Evolutionary conservation across 768 basidiomycete species (phyloP).

Genomic region (Suillus subluteus): DNA sequence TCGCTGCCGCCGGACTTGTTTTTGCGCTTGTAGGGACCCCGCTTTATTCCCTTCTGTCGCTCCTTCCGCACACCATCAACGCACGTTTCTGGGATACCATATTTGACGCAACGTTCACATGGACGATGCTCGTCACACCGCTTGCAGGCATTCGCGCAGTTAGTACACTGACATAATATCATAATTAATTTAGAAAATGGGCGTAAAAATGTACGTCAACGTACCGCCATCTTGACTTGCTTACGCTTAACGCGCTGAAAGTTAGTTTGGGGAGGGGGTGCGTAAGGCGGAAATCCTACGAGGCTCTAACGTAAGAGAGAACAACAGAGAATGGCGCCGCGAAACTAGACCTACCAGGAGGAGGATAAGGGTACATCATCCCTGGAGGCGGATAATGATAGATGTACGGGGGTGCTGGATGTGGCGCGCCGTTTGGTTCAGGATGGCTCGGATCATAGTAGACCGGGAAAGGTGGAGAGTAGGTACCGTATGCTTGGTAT

Average conservation of each 20-base stretch:
- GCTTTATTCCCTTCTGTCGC: constrained; percentile 62
- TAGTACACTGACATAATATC: constrained; percentile 48
- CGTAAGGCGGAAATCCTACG: constrained; percentile 31
- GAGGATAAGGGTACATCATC: constrained; percentile 47
- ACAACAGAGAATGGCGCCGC: neutral
- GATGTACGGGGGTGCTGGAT: constrained; percentile 36
- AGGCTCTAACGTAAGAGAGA: constrained; percentile 21
- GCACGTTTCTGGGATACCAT: constrained; percentile 60
- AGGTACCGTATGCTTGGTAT: constrained; percentile 32
- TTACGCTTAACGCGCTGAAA: constrained; percentile 47
- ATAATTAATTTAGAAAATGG: constrained; percentile 10
- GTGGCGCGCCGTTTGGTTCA: constrained; percentile 35
- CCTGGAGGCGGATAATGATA: constrained; percentile 44
- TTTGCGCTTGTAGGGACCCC: constrained; percentile 62
- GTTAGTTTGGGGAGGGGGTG: constrained; percentile 25
- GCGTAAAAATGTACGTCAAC: constrained; percentile 20
- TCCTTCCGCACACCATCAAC: constrained; percentile 66
- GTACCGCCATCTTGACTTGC: constrained; percentile 63
- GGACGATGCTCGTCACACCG: constrained; percentile 62
- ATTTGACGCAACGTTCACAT: constrained; percentile 66
- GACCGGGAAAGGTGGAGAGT: constrained; percentile 36
- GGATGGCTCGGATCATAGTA: constrained; percentile 36
- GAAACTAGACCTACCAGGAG: constrained; percentile 36
- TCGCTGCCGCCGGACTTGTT: constrained; percentile 33
- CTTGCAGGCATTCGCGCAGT: constrained; percentile 60